These are phyloP conservation scores for Orychophragmus violaceus DNA, from an alignment of 345 rosid species.

Conservation along the genomic window DNA sequence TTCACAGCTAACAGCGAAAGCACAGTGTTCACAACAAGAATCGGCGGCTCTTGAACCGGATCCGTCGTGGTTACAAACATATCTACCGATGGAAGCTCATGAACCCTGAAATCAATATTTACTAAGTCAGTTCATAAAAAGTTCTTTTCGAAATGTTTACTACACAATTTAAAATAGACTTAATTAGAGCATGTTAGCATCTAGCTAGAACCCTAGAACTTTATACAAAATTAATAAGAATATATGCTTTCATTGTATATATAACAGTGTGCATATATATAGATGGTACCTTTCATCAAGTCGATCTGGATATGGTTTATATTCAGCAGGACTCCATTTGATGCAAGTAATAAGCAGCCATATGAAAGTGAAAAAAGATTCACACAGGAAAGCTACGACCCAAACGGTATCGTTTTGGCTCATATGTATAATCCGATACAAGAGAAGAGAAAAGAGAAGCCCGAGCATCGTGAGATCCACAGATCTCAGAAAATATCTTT, in stretches of 20 bases:
- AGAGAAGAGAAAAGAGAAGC: slow-evolving; percentile 29
- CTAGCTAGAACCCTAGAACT: background rate
- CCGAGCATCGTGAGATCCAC: slow-evolving; percentile 24
- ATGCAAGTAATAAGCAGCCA: slow-evolving; percentile 42
- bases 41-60: slow-evolving; percentile 22
- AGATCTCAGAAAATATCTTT: slow-evolving; percentile 10
- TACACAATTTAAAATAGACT: background rate
- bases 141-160: background rate
- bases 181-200: background rate
- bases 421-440: slow-evolving; percentile 18
- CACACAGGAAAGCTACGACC: slow-evolving; percentile 59
- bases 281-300: slow-evolving; percentile 31
- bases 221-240: background rate
- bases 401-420: slow-evolving; percentile 38
- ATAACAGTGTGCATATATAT: background rate
- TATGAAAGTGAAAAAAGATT: slow-evolving; percentile 47
- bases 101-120: slow-evolving; percentile 23
- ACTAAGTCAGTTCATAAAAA: background rate
- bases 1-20: slow-evolving; percentile 49
- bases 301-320: slow-evolving; percentile 41
- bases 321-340: slow-evolving; percentile 55
- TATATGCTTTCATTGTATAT: background rate
- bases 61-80: slow-evolving; percentile 50
- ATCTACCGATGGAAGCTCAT: slow-evolving; percentile 55
- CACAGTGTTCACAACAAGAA: slow-evolving; percentile 30